phyloP scores from a whole-genome alignment of 139 green algal genomes.

The Prasinococcaceae sp. region DNA sequence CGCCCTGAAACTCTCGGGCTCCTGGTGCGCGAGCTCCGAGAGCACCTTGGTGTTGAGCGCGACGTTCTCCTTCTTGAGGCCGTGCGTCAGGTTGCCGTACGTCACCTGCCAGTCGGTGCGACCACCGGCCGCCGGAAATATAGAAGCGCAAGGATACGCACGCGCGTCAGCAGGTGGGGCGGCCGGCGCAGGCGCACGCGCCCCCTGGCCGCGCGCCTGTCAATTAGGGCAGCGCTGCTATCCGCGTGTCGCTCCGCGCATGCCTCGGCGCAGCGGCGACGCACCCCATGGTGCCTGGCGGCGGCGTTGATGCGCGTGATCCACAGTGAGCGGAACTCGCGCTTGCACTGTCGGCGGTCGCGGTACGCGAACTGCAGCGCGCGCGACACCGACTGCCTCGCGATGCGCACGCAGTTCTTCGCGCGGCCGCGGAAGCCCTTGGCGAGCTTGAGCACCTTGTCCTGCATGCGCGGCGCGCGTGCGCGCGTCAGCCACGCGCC shows the following conservation, averaged over 20 bases:
- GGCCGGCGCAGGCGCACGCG: too few relatives aligned
- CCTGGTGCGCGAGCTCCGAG: slow-evolving; percentile 73
- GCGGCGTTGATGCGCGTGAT: slow-evolving; percentile 81
- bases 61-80: slow-evolving; percentile 69
- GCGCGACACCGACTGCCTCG: slow-evolving; percentile 73
- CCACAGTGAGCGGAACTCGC: slow-evolving; percentile 73
- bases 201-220: too few relatives aligned
- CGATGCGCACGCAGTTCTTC: slow-evolving; percentile 82
- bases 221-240: too few relatives aligned
- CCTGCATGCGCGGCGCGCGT: too few relatives aligned
- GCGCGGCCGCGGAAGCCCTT: slow-evolving; percentile 74
- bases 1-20: slow-evolving; percentile 86
- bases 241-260: too few relatives aligned
- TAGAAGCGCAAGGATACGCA: too few relatives aligned
- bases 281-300: slow-evolving; percentile 66
- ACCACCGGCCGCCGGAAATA: too few relatives aligned
- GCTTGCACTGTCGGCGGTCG: slow-evolving; percentile 75
- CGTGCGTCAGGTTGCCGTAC: slow-evolving; percentile 75
- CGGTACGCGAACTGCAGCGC: slow-evolving; percentile 77
- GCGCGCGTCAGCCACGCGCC: too few relatives aligned
- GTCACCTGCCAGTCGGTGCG: slow-evolving; percentile 58
- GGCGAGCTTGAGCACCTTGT: slow-evolving; percentile 69
- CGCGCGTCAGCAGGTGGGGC: too few relatives aligned
- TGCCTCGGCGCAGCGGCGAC: too few relatives aligned
- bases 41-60: slow-evolving; percentile 86